Conservation (phyloP, 495 filamentous ascomycete species). For the Neurospora intermedia region DNA sequence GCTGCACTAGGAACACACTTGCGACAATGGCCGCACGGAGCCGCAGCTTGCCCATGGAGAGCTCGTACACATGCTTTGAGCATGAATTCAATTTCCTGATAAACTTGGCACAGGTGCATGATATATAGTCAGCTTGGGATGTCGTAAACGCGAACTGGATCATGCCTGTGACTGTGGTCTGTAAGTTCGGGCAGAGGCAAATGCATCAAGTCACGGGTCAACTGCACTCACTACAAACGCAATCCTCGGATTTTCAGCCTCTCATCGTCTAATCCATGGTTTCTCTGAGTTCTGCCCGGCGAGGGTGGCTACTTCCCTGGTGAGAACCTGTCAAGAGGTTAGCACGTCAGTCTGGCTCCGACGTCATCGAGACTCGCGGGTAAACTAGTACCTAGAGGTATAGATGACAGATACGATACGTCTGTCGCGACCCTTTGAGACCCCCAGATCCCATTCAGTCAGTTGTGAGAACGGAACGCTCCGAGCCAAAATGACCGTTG, state of each 20-base stretch:
- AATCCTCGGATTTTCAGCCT: not conserved
- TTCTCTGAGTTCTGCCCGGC: not conserved
- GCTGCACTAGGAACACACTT: not conserved
- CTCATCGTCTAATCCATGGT: not conserved
- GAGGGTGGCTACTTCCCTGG: not conserved
- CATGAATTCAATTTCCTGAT: not conserved
- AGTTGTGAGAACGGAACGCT: not conserved
- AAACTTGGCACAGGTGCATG: not conserved
- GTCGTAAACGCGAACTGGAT: not conserved
- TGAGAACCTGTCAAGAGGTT: not conserved
- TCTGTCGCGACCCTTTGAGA: not conserved
- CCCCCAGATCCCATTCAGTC: not conserved
- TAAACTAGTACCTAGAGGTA: not conserved
- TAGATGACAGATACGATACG: not conserved
- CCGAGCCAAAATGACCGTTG: not conserved
- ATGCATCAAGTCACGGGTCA: not conserved
- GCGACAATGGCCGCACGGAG: not conserved
- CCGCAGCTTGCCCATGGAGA: not conserved
- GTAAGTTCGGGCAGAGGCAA: not conserved
- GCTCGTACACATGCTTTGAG: not conserved
- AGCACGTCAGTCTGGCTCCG: not conserved
- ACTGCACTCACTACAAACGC: not conserved
- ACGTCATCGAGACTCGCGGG: not conserved
- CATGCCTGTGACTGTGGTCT: not conserved
- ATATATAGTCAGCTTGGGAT: not conserved